Percentiles rank a stretch among this genome's conserved stretches.
Evolutionary conservation across 306 rosid genomes (phyloP).

Genomic region (Prunus mongolica): DNA sequence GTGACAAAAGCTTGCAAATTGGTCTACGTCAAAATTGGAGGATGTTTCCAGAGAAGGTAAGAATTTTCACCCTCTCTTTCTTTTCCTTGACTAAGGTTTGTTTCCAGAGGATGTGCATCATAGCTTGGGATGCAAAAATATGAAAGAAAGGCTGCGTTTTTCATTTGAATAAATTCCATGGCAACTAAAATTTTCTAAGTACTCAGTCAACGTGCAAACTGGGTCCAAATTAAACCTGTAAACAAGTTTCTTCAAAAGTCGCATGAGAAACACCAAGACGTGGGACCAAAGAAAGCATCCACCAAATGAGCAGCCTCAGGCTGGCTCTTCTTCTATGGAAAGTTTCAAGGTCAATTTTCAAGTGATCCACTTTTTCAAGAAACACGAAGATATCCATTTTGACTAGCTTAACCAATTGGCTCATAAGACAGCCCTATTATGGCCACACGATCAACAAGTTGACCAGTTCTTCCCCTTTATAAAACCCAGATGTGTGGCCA

Average conservation of each 20-base stretch:
- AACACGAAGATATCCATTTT: not conserved
- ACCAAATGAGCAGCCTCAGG: not conserved
- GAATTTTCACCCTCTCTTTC: too few relatives aligned
- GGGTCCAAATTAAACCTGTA: not conserved
- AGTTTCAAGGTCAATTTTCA: too few relatives aligned
- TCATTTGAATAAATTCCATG: too few relatives aligned
- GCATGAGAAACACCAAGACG: not conserved
- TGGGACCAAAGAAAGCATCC: not conserved
- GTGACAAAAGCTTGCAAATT: too few relatives aligned
- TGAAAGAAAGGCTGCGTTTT: too few relatives aligned
- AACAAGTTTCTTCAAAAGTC: not conserved
- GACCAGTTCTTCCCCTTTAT: not conserved
- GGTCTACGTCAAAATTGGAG: too few relatives aligned
- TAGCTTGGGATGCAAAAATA: too few relatives aligned
- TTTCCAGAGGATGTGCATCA: too few relatives aligned
- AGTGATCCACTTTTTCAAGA: not conserved
- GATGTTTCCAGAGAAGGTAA: too few relatives aligned
- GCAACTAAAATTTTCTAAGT: too few relatives aligned
- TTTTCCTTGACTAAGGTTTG: too few relatives aligned
- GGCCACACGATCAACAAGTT: not conserved
- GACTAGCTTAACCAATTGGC: not conserved
- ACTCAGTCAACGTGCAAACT: too few relatives aligned
- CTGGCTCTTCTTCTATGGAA: not conserved
- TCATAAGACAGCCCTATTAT: not conserved
- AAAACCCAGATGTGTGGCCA: not conserved